Base-by-base conservation (phyloP, 257 asterid species). In the Penstemon newberryi region DNA sequence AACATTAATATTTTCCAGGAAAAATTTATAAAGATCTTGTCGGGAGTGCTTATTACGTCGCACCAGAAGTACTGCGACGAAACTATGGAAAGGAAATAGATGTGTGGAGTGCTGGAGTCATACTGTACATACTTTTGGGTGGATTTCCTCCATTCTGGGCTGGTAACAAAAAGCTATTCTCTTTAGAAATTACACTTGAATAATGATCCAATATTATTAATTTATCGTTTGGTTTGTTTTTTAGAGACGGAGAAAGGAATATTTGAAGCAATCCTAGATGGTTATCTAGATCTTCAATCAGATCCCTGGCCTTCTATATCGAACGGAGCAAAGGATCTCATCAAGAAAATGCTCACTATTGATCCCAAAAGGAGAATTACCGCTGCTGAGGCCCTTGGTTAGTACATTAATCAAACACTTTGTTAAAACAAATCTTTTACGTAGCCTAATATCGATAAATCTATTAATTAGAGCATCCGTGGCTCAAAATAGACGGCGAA, bases 401-500 rank as follows among this genome's bases (percentile, higher is more conserved):
- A 63, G 67, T 68, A 10, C 9, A 13, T 51, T 11, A 25, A 25
- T 25, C 2, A 25, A 25, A 25, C 2, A 25, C 33, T 25, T 25
- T 25, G 2, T 25, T 25, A 25, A 25, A 25, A 25, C 33, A 25
- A 25, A 25, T 25, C 33, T 25, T 25, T 25, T 25, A 25, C 33
- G 2, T 25, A 25, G 33, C 33, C 33, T 25, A 0, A 53, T 49
- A 54, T 13, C 61, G 46, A 52, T 15, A 73, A 53, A 37, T 72
- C 7, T 70, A 52, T 71, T 65, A 66, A 77, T 13, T 82, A 93
- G 97, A 87, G 75, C 97, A 93, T 80, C 96, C 92, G 4, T 93
- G 99, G 99, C 91, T 93, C 64, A 89, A 79, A 80, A 79, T 81
- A 81, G 95, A 77, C 2, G 99, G 99, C 3, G 97, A 88, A 10